Evolutionary conservation across 495 filamentous ascomycete species (phyloP).

Genomic region (Aspergillus bridgeri): DNA sequence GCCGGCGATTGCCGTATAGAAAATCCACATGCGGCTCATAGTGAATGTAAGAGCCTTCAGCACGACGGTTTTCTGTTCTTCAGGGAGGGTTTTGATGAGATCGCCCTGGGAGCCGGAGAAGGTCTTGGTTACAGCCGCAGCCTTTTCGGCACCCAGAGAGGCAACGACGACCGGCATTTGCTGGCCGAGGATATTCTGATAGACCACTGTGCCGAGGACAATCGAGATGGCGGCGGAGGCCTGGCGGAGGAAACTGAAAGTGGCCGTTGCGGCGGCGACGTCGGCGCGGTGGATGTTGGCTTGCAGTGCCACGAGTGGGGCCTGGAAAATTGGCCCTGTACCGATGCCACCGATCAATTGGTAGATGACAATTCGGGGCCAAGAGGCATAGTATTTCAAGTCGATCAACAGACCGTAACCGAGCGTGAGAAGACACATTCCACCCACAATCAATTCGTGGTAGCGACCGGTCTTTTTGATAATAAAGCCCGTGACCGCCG

Average conservation of each 20-base stretch:
- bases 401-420: constrained; percentile 54
- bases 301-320: constrained; percentile 58
- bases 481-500: constrained; percentile 60
- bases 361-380: constrained; percentile 51
- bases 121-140: constrained; percentile 33
- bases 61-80: constrained; percentile 45
- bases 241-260: constrained; percentile 51
- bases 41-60: constrained; percentile 52
- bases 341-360: constrained; percentile 54
- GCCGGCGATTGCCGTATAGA: constrained; percentile 53
- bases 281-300: constrained; percentile 47
- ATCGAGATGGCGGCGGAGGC: constrained; percentile 51
- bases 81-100: constrained; percentile 49
- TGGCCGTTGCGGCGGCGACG: constrained; percentile 51
- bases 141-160: constrained; percentile 31
- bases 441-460: constrained; percentile 47
- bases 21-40: constrained; percentile 66
- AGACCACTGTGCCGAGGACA: constrained; percentile 55
- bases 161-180: constrained; percentile 36
- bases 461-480: constrained; percentile 67
- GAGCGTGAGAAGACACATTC: constrained; percentile 49
- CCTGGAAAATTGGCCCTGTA: constrained; percentile 55
- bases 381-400: constrained; percentile 44
- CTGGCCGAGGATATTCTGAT: constrained; percentile 51
- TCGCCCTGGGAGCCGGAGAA: constrained; percentile 59